Percentiles rank a stretch among this genome's conserved stretches.
Evolutionary conservation across 257 asterid species (phyloP).

Genomic region (Plantago major): DNA sequence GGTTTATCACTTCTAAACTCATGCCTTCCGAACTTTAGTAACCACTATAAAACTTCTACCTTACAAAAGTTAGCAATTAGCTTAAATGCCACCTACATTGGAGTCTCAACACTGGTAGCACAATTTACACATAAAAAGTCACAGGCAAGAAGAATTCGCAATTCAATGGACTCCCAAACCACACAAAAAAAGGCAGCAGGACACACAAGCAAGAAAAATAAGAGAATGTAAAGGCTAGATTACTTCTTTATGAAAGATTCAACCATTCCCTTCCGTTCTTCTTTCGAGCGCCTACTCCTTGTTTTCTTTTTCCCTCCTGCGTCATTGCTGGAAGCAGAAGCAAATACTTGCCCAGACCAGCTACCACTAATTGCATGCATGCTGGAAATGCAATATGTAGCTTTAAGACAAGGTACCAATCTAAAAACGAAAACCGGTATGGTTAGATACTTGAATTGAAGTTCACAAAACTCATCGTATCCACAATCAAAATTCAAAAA

Average conservation of each 20-base stretch:
- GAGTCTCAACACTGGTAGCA: too few species aligned
- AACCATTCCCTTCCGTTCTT: constrained; percentile 82
- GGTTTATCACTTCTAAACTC: too few species aligned
- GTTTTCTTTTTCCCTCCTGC: constrained; percentile 57
- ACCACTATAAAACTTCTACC: too few species aligned
- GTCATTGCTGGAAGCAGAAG: constrained; percentile 59
- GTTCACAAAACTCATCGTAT: too few species aligned
- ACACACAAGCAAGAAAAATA: background rate
- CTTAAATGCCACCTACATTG: too few species aligned
- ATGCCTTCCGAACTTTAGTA: too few species aligned
- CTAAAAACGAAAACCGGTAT: constrained; percentile 20
- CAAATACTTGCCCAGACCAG: constrained; percentile 73
- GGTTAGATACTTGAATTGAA: background rate
- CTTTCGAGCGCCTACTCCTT: constrained; percentile 84
- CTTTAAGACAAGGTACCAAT: constrained; percentile 15
- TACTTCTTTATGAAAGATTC: constrained; percentile 83
- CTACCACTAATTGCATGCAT: constrained; percentile 68
- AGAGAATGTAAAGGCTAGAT: background rate
- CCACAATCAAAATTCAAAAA: background rate
- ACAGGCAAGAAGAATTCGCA: background rate
- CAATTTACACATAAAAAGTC: too few species aligned
- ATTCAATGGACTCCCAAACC: background rate
- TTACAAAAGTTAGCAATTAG: too few species aligned
- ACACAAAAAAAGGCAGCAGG: constrained; percentile 4
- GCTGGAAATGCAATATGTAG: constrained; percentile 13